A percentile compares a stretch with the other conserved stretches of the same genome.
These are phyloP conservation scores for Cryphonectria nitschkei DNA, from an alignment of 2,329 filamentous ascomycete genomes.

Conservation along the genomic window DNA sequence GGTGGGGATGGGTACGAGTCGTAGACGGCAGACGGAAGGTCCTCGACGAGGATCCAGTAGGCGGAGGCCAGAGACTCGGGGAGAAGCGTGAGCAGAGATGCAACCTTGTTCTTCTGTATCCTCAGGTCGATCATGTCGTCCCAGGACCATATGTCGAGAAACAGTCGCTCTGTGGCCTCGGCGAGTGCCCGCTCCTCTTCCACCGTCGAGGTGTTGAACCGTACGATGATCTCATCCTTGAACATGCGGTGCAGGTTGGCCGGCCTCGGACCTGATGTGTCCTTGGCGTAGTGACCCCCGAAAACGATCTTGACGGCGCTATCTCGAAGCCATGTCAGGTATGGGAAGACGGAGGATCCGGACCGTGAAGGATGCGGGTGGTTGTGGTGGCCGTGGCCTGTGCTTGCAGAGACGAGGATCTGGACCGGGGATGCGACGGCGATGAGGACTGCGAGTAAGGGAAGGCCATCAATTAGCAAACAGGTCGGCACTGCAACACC, in stretches of 20 bases:
- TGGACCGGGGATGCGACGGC: constrained; percentile 11
- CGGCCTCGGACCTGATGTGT: constrained; percentile 29
- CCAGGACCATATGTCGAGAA: constrained; percentile 80
- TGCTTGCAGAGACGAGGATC: constrained; percentile 14
- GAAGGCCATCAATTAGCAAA: neutral
- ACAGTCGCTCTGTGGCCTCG: constrained; percentile 73
- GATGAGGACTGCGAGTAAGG: constrained; percentile 14
- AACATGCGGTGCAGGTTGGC: constrained; percentile 53
- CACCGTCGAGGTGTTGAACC: constrained; percentile 76
- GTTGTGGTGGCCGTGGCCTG: constrained; percentile 29
- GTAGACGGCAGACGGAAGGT: constrained; percentile 77
- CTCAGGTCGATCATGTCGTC: constrained; percentile 85
- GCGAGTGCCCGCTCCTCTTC: constrained; percentile 72
- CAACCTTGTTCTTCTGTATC: constrained; percentile 74
- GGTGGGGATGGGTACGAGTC: constrained; percentile 68
- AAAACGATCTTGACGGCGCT: constrained; percentile 54
- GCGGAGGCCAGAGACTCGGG: constrained; percentile 73
- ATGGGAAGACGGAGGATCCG: constrained; percentile 45
- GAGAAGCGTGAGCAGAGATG: constrained; percentile 77
- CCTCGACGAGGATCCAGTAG: constrained; percentile 76
- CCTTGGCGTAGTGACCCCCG: constrained; percentile 45
- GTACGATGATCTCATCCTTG: constrained; percentile 81
- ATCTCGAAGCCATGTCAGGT: constrained; percentile 56
- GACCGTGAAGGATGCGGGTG: constrained; percentile 22
- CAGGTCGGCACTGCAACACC: neutral